Conservation (phyloP, 345 rosid species). For the Aquilaria malaccensis region DNA sequence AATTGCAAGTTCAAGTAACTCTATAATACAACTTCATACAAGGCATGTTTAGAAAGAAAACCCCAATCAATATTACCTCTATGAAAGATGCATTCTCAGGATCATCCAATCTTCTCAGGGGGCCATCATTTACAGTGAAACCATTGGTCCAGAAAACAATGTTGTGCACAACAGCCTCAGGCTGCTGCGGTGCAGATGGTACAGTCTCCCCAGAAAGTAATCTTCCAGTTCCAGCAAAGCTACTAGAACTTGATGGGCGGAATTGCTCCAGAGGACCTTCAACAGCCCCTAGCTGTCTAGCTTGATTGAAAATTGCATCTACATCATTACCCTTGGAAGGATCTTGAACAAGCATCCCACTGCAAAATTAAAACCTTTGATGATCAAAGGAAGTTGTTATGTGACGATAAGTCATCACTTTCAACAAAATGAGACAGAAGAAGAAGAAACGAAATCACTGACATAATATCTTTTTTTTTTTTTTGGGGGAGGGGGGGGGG, state of each 20-base stretch:
- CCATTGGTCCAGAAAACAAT: slow-evolving; percentile 89
- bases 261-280: slow-evolving; percentile 68
- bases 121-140: slow-evolving; percentile 86
- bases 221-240: slow-evolving; percentile 80
- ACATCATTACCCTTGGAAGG: slow-evolving; percentile 75
- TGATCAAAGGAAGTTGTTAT: neutral
- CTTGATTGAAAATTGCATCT: slow-evolving; percentile 88
- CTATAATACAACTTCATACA: too few relatives aligned
- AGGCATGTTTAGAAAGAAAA: neutral
- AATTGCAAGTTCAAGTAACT: too few relatives aligned
- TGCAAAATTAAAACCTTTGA: slow-evolving; percentile 20
- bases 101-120: slow-evolving; percentile 82
- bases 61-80: slow-evolving; percentile 41
- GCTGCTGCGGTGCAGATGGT: slow-evolving; percentile 74
- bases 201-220: slow-evolving; percentile 76
- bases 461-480: too few relatives aligned
- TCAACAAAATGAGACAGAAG: too few relatives aligned
- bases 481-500: too few relatives aligned
- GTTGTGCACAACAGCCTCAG: slow-evolving; percentile 65
- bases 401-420: too few relatives aligned
- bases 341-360: slow-evolving; percentile 98
- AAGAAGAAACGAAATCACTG: too few relatives aligned
- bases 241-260: slow-evolving; percentile 69
- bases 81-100: slow-evolving; percentile 89
- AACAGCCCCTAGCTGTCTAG: slow-evolving; percentile 82